Conservation (phyloP, 352 stramenopile genomes). For the Phytophthora niederhauseri region DNA sequence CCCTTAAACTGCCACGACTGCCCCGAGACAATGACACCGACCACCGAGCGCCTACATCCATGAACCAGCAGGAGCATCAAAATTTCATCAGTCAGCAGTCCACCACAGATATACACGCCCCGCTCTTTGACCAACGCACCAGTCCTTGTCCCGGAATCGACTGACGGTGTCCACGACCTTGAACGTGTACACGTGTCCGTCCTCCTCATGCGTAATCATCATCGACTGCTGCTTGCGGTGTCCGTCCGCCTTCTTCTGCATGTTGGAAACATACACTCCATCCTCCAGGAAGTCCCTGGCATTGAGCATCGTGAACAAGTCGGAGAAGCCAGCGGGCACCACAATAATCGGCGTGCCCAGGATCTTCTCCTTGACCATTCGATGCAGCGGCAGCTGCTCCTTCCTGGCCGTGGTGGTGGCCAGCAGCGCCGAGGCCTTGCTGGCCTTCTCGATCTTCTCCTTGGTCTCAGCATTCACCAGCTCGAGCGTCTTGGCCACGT, state of each 20-base stretch:
- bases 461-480: conserved; percentile 85
- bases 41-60: conserved; percentile 79
- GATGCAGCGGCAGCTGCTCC: conserved; percentile 67
- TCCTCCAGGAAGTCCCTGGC: conserved; percentile 89
- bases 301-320: conserved; percentile 92
- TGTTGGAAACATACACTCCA: conserved; percentile 78
- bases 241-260: conserved; percentile 88
- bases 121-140: conserved; percentile 40
- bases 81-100: background rate
- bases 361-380: conserved; percentile 81
- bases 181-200: conserved; percentile 85
- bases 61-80: background rate
- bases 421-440: conserved; percentile 62
- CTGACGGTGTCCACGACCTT: conserved; percentile 90
- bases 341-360: conserved; percentile 92
- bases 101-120: background rate
- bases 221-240: conserved; percentile 84
- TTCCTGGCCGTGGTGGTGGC: conserved; percentile 52
- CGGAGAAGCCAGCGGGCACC: conserved; percentile 85
- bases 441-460: conserved; percentile 88
- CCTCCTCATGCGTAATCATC: conserved; percentile 82
- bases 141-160: conserved; percentile 89
- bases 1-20: conserved; percentile 94
- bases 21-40: conserved; percentile 90
- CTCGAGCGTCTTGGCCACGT: conserved; percentile 81